Percentiles rank a stretch among this genome's conserved stretches.
Conservation (phyloP, 78 protist species). For the Isochrysis galbana region DNA sequence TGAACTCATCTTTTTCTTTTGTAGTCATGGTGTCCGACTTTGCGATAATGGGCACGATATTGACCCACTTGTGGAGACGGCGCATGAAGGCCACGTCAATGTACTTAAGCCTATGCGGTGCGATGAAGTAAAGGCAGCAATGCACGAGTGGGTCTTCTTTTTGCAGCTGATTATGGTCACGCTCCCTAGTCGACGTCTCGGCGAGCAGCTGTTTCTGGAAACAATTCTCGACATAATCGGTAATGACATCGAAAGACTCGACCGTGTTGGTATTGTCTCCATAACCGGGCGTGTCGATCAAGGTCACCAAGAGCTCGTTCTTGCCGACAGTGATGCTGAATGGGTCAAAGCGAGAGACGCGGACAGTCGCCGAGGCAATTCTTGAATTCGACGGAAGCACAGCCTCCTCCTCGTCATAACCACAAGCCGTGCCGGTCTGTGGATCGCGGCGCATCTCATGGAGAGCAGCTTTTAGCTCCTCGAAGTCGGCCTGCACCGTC, state of each 20-base stretch:
- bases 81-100: slow-evolving; percentile 8
- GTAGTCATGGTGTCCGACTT: slow-evolving; percentile 22
- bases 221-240: background rate
- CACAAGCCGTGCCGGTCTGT: background rate
- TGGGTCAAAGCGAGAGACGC: background rate
- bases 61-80: background rate
- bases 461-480: background rate
- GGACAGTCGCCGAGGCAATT: background rate
- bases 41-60: slow-evolving; percentile 12
- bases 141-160: background rate
- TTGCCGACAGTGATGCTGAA: slow-evolving; percentile 12
- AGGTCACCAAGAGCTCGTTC: background rate
- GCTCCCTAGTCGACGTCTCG: background rate
- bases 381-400: too few relatives aligned
- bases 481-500: too few relatives aligned
- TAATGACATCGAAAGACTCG: background rate
- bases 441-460: background rate
- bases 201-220: background rate
- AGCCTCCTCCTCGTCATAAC: background rate
- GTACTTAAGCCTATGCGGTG: slow-evolving; percentile 1
- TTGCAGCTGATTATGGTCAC: background rate
- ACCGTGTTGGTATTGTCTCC: background rate
- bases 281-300: slow-evolving; percentile 23
- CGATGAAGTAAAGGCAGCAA: background rate
- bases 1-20: background rate